Evolutionary conservation across 805 yeast genomes (phyloP).

Genomic region (Candida broadrunensis): DNA sequence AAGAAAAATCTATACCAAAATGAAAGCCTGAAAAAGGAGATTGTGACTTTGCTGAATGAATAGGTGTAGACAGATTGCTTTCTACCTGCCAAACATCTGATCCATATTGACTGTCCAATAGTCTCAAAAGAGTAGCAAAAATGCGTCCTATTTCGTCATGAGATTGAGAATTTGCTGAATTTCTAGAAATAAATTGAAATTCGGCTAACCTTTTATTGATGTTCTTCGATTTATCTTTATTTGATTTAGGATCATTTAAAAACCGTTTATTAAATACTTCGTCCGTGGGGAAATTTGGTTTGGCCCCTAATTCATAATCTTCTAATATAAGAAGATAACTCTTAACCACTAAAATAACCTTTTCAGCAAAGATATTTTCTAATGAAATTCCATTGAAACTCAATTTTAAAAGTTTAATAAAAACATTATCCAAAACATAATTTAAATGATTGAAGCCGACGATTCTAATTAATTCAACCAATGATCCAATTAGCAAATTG

Average conservation of each 20-base stretch:
- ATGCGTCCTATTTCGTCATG: constrained; percentile 72
- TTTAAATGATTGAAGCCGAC: constrained; percentile 78
- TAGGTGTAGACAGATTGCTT: constrained; percentile 7
- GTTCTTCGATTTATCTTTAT: neutral
- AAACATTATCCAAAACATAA: constrained; percentile 72
- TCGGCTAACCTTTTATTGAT: constrained; percentile 15
- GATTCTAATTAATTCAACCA: constrained; percentile 72
- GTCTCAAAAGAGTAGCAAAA: constrained; percentile 51
- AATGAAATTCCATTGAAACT: constrained; percentile 56
- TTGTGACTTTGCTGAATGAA: constrained; percentile 24
- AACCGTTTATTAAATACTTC: constrained; percentile 1
- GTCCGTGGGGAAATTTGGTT: constrained; percentile 74
- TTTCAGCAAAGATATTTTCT: constrained; percentile 69
- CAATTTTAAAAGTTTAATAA: constrained; percentile 64
- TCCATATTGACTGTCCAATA: constrained; percentile 57
- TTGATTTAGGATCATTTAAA: neutral
- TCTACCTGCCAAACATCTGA: constrained; percentile 33
- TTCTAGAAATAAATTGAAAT: constrained; percentile 40
- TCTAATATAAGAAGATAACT: constrained; percentile 70
- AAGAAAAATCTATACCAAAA: constrained; percentile 36
- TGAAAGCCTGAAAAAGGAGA: constrained; percentile 40
- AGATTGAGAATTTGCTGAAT: constrained; percentile 44
- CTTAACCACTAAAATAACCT: constrained; percentile 62
- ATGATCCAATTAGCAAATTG: constrained; percentile 54
- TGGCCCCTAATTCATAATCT: constrained; percentile 52